Percentiles rank a stretch among this genome's conserved stretches.
These are phyloP conservation scores for Naganishia onofrii DNA, from an alignment of 768 basidiomycete genomes.

Conservation along the genomic window DNA sequence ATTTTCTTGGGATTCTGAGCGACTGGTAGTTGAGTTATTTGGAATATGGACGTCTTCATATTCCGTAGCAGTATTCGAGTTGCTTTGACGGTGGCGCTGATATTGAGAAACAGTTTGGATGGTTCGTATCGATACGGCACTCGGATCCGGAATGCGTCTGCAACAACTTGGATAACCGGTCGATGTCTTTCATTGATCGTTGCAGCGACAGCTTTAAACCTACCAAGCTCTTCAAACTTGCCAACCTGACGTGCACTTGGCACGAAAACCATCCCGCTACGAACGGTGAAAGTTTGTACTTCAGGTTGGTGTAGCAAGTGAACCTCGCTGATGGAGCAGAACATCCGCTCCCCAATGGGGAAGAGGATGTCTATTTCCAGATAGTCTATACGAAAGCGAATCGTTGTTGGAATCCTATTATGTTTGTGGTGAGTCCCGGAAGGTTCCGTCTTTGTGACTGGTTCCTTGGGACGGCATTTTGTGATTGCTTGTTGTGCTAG, in stretches of 20 bases:
- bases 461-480: not conserved
- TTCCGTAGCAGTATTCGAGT: slow-evolving; percentile 66
- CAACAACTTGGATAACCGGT: slow-evolving; percentile 57
- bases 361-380: slow-evolving; percentile 46
- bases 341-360: slow-evolving; percentile 52
- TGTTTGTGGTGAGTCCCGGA: slow-evolving; percentile 1
- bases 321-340: slow-evolving; percentile 30
- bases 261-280: slow-evolving; percentile 58
- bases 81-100: slow-evolving; percentile 67
- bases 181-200: slow-evolving; percentile 41
- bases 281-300: slow-evolving; percentile 53
- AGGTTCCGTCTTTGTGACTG: not conserved
- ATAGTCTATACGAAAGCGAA: slow-evolving; percentile 37
- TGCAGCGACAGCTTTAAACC: slow-evolving; percentile 60
- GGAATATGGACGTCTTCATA: slow-evolving; percentile 59
- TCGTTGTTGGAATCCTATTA: not conserved
- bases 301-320: slow-evolving; percentile 59
- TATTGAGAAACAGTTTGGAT: slow-evolving; percentile 71
- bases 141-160: slow-evolving; percentile 68
- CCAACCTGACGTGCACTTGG: slow-evolving; percentile 56
- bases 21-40: slow-evolving; percentile 62
- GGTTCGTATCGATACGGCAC: slow-evolving; percentile 77
- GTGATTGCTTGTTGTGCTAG: slow-evolving; percentile 59
- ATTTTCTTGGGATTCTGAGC: slow-evolving; percentile 71
- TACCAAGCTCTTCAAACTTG: slow-evolving; percentile 73